Evolutionary conservation across 225 moss, liverwort and hornwort species (phyloP), one percentile per base, ranked within the genome.

Genomic region (Polytrichum formosum): DNA sequence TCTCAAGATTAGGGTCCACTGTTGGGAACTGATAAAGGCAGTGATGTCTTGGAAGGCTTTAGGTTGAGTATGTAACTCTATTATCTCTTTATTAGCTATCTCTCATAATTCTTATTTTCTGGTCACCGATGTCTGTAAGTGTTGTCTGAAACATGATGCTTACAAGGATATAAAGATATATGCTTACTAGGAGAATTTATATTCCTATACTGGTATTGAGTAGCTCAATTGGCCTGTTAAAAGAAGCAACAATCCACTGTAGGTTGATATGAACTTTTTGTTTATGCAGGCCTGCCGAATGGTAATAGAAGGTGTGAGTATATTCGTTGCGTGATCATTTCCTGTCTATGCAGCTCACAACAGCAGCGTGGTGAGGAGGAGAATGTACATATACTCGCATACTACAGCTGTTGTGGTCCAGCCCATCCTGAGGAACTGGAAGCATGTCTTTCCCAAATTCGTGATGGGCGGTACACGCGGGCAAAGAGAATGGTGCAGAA

Each of bases 341-440:
- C 70, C 77, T 86, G 86, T 87, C 65, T 80, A 78, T 88, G 80
- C 84, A 95, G 90, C 77, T 84, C 81, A 56, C 84, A 84, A 76
- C 82, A 68, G 46, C 72, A 74, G 66, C 77, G 78, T 26, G 88
- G 86, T 72, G 77, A 72, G 73, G 91, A 92, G 84, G 94, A 97
- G 26, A 86, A 90, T 63, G 92, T 97, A 61, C 94, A 94, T 68
- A 91, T 97, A 73, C 75, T 97, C 77, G 96, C 96, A 27, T 94
- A 97, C 74, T 97, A 83, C 33, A 85, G 94, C 74, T 87, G 89
- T 81, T 97, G 92, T 74, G 96, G 96, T 80, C 96, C 96, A 59
- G 87, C 92, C n/a, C 88, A 88, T 77, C 82, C 85, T 59, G 83
- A 76, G 54, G 78, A 84, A 64, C 81, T 97, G 18, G 93, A 94